Conservation (phyloP, 208 protist species). For the Crithidia brevicula region DNA sequence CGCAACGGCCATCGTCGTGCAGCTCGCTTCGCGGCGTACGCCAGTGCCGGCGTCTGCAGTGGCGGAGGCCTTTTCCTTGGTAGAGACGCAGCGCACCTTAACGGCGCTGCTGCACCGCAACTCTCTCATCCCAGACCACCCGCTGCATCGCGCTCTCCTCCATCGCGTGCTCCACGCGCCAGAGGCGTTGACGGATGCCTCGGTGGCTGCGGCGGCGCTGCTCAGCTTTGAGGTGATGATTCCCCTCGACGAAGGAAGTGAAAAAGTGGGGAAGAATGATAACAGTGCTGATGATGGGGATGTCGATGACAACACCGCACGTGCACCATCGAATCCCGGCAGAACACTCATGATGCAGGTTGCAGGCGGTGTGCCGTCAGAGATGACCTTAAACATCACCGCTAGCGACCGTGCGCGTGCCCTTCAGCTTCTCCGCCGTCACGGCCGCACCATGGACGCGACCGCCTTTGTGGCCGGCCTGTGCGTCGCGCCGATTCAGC, state of each 20-base stretch:
- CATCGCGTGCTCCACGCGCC: slow-evolving; percentile 48
- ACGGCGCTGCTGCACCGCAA: slow-evolving; percentile 53
- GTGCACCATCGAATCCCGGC: too few species aligned
- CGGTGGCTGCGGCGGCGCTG: slow-evolving; percentile 35
- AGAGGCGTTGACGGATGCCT: slow-evolving; percentile 36
- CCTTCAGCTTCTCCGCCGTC: slow-evolving; percentile 56
- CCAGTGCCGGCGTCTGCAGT: slow-evolving; percentile 3
- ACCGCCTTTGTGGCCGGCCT: slow-evolving; percentile 75
- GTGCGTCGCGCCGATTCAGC: slow-evolving; percentile 42
- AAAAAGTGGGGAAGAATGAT: not conserved
- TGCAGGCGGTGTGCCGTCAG: too few species aligned
- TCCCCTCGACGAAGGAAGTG: slow-evolving; percentile 1
- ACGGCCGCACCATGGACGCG: slow-evolving; percentile 47
- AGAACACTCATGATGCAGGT: too few species aligned
- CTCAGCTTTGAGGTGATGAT: slow-evolving; percentile 37
- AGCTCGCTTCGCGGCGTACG: slow-evolving; percentile 16
- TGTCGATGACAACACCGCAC: too few species aligned
- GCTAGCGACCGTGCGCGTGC: slow-evolving; percentile 27
- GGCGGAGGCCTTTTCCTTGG: slow-evolving; percentile 9
- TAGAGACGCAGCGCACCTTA: slow-evolving; percentile 27
- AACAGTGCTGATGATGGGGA: too few species aligned
- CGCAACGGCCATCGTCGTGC: slow-evolving; percentile 36
- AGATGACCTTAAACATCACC: slow-evolving; percentile 12
- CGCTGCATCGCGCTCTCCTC: slow-evolving; percentile 59
- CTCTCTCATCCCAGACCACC: slow-evolving; percentile 64